A percentile compares a stretch with the other conserved stretches of the same genome.
Conservation (phyloP, 495 filamentous ascomycete species). For the Cercophora sp. region DNA sequence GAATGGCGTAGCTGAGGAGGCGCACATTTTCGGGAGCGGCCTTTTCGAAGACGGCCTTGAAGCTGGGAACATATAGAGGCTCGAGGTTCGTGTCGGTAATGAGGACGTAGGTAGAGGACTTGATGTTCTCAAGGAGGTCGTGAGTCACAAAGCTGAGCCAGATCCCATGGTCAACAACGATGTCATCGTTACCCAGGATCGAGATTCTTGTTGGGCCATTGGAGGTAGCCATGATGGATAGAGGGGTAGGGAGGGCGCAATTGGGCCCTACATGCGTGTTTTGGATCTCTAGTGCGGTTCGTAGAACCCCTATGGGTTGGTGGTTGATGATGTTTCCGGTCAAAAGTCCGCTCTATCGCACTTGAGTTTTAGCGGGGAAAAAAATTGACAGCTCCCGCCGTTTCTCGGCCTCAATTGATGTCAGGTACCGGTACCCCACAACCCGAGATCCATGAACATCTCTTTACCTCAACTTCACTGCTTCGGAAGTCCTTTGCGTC, state of each 20-base stretch:
- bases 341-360: not conserved
- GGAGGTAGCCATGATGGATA: constrained; percentile 23
- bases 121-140: constrained; percentile 73
- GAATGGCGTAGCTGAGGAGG: constrained; percentile 79
- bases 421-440: too few relatives aligned
- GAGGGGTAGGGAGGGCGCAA: constrained; percentile 16
- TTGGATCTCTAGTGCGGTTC: not conserved
- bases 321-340: constrained; percentile 2
- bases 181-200: constrained; percentile 64
- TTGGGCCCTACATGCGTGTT: constrained; percentile 23
- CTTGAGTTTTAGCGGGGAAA: not conserved
- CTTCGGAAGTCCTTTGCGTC: too few relatives aligned
- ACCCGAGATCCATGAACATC: too few relatives aligned
- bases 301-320: constrained; percentile 10
- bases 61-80: constrained; percentile 71
- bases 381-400: constrained; percentile 8
- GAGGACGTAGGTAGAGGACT: constrained; percentile 88
- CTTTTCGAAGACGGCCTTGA: constrained; percentile 66
- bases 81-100: constrained; percentile 93
- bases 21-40: constrained; percentile 55
- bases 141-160: constrained; percentile 77
- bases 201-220: constrained; percentile 45
- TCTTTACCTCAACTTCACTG: too few relatives aligned
- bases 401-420: constrained; percentile 2
- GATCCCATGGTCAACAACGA: constrained; percentile 87